A percentile compares a stretch with the other conserved stretches of the same genome.
phyloP scores from a whole-genome alignment of 352 stramenopile species.

The Pythium aristosporum region DNA sequence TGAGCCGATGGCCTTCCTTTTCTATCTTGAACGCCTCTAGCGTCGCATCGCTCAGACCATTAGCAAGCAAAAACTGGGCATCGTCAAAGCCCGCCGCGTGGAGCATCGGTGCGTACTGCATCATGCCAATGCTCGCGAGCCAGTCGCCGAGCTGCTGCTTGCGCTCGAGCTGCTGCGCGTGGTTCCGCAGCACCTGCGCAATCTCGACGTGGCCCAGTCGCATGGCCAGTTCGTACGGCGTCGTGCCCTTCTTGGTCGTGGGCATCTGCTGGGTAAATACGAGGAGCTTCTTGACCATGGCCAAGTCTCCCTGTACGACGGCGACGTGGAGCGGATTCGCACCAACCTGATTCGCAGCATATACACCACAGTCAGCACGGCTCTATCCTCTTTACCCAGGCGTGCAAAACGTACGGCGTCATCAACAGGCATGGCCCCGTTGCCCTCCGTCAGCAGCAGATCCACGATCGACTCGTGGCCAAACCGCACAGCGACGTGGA shows the following conservation, averaged over 20 bases:
- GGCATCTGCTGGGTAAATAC: constrained; percentile 35
- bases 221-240: constrained; percentile 53
- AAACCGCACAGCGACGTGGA: constrained; percentile 71
- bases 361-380: background rate
- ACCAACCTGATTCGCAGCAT: constrained; percentile 33
- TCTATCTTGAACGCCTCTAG: constrained; percentile 62
- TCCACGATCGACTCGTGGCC: constrained; percentile 55
- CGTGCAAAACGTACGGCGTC: constrained; percentile 5
- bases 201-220: constrained; percentile 40
- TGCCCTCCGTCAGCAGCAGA: constrained; percentile 34
- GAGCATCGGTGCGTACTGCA: constrained; percentile 54
- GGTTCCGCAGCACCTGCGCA: constrained; percentile 24
- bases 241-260: constrained; percentile 50
- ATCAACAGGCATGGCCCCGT: constrained; percentile 29
- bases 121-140: constrained; percentile 70
- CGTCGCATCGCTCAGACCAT: constrained; percentile 45
- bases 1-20: constrained; percentile 70
- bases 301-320: constrained; percentile 41
- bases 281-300: constrained; percentile 52
- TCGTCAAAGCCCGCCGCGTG: constrained; percentile 68
- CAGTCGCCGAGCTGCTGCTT: constrained; percentile 50
- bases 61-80: constrained; percentile 48
- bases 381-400: too few species aligned
- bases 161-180: constrained; percentile 22
- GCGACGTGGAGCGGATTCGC: constrained; percentile 65